These are phyloP conservation scores for Thermothelomyces thermophilus DNA, from an alignment of 2,329 filamentous ascomycete species.

Conservation along the genomic window DNA sequence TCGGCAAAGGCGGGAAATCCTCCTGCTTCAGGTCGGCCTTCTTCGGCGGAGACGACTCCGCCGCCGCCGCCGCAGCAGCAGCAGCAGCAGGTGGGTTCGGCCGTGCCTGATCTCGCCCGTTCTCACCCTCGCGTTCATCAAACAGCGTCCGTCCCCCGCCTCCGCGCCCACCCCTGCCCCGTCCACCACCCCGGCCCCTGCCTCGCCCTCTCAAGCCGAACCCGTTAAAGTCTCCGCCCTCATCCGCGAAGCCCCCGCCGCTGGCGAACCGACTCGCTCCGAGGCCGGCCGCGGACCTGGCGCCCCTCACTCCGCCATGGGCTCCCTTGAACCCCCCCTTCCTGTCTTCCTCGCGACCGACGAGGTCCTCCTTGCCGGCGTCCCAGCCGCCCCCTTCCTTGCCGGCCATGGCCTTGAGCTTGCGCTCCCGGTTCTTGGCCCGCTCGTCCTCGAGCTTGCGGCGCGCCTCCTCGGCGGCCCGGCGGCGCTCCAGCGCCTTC, in stretches of 20 bases:
- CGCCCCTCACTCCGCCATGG: slow-evolving; percentile 32
- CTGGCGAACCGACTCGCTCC: slow-evolving; percentile 38
- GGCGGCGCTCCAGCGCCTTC: slow-evolving; percentile 47
- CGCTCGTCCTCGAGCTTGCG: slow-evolving; percentile 52
- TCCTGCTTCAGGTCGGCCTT: slow-evolving; percentile 29
- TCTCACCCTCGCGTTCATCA: slow-evolving; percentile 9
- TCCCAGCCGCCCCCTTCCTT: slow-evolving; percentile 52
- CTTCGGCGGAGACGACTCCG: background rate
- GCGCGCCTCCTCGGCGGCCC: slow-evolving; percentile 46
- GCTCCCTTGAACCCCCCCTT: slow-evolving; percentile 38
- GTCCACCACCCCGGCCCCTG: slow-evolving; percentile 24
- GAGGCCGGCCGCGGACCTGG: slow-evolving; percentile 27
- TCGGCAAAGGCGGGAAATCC: slow-evolving; percentile 38
- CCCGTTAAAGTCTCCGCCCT: slow-evolving; percentile 19
- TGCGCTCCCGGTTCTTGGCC: slow-evolving; percentile 53
- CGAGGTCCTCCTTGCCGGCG: slow-evolving; percentile 47
- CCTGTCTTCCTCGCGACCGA: slow-evolving; percentile 36
- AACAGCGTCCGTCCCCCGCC: slow-evolving; percentile 29
- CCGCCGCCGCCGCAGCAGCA: no score
- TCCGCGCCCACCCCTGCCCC: slow-evolving; percentile 29
- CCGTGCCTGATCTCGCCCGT: slow-evolving; percentile 1
- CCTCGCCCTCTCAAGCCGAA: slow-evolving; percentile 13
- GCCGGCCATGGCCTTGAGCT: slow-evolving; percentile 51
- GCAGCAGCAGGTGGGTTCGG: slow-evolving; percentile 15
- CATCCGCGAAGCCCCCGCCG: slow-evolving; percentile 28